phyloP scores from a whole-genome alignment of 305 asterid genomes.

The Fraxinus platypoda region DNA sequence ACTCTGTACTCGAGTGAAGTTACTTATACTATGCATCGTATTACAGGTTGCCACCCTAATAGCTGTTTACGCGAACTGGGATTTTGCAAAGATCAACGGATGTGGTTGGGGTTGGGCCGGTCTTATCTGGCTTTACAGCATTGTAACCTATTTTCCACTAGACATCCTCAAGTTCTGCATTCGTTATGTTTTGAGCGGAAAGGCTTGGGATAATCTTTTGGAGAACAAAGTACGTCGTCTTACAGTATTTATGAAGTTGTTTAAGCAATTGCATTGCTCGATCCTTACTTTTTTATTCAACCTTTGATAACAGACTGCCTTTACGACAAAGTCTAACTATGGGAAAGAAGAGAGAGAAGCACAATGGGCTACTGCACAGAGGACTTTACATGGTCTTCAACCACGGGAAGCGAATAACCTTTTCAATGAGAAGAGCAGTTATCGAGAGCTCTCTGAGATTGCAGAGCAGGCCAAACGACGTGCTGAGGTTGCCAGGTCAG shows the following conservation, averaged over 20 bases:
- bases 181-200: conserved; percentile 75
- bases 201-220: conserved; percentile 72
- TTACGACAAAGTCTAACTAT: conserved; percentile 60
- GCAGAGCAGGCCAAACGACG: conserved; percentile 63
- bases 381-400: conserved; percentile 63
- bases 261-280: background rate
- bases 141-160: conserved; percentile 65
- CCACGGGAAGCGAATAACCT: conserved; percentile 46
- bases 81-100: conserved; percentile 71
- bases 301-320: conserved; percentile 39
- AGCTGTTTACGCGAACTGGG: conserved; percentile 76
- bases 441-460: conserved; percentile 54
- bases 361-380: conserved; percentile 64
- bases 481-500: conserved; percentile 54
- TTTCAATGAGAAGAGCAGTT: conserved; percentile 44
- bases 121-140: conserved; percentile 74
- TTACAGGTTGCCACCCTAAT: conserved; percentile 74
- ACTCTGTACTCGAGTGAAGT: background rate
- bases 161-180: conserved; percentile 75
- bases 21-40: background rate
- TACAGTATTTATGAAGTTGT: background rate
- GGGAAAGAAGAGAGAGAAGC: conserved; percentile 67
- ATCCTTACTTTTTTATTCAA: background rate
- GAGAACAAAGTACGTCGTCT: conserved; percentile 41
- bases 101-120: conserved; percentile 97